Evolutionary conservation across 225 moss, liverwort and hornwort species (phyloP).

Genomic region (Lunularia cruciata): DNA sequence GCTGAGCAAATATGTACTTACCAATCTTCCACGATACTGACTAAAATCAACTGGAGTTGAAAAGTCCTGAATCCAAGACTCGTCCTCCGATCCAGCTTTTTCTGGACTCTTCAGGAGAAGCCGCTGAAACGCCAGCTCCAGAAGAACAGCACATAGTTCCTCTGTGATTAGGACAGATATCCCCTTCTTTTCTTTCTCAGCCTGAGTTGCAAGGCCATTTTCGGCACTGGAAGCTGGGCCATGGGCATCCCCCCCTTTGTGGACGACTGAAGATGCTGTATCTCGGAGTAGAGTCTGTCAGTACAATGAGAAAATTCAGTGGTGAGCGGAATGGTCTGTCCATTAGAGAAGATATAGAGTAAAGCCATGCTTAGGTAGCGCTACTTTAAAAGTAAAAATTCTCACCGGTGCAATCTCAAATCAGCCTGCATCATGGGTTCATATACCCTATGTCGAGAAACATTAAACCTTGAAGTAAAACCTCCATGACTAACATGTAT

Average conservation of each 20-base stretch:
- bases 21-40: conserved; percentile 87
- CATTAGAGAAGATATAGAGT: too few species aligned
- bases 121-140: conserved; percentile 72
- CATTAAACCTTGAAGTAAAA: too few species aligned
- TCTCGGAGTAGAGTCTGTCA: conserved; percentile 77
- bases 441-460: too few species aligned
- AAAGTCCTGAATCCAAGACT: conserved; percentile 65
- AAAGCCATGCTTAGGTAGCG: too few species aligned
- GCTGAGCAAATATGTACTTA: conserved; percentile 22
- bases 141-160: conserved; percentile 64
- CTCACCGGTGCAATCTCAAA: too few species aligned
- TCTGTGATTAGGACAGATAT: conserved; percentile 57
- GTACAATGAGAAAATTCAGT: too few species aligned
- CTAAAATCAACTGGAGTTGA: conserved; percentile 75
- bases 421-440: too few species aligned
- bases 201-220: conserved; percentile 46
- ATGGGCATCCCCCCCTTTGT: conserved; percentile 35
- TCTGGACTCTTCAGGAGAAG: conserved; percentile 68
- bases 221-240: conserved; percentile 28
- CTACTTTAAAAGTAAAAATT: too few species aligned
- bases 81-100: conserved; percentile 54
- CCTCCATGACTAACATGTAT: too few species aligned
- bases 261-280: conserved; percentile 56
- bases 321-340: too few species aligned
- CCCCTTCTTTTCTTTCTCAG: conserved; percentile 81